phyloP scores from a whole-genome alignment of 176 grass and related monocot genomes.

The Calamus simplicifolius region DNA sequence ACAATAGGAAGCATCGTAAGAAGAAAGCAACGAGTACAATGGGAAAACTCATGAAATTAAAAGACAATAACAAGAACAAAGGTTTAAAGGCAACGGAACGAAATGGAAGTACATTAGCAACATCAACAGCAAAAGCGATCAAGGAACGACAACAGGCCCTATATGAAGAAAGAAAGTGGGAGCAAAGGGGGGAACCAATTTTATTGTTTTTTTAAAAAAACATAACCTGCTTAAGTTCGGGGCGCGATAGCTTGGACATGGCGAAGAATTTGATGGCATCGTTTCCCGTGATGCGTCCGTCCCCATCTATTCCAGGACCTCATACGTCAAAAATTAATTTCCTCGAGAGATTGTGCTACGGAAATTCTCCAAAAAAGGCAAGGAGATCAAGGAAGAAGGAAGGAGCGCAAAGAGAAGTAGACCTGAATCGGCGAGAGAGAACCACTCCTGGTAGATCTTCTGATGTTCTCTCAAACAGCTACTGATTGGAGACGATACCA shows the following conservation, averaged over 20 bases:
- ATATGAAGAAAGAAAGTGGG: too few relatives aligned
- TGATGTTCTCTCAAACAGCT: slow-evolving; percentile 64
- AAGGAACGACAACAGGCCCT: too few relatives aligned
- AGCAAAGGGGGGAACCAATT: too few relatives aligned
- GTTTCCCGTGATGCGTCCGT: slow-evolving; percentile 88
- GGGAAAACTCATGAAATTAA: too few relatives aligned
- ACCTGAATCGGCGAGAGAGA: slow-evolving; percentile 87
- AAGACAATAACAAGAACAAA: too few relatives aligned
- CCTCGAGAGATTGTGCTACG: background rate
- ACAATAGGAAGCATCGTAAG: too few relatives aligned
- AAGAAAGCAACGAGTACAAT: too few relatives aligned
- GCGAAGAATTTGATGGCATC: slow-evolving; percentile 88
- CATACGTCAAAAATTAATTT: background rate
- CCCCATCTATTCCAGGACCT: slow-evolving; percentile 36
- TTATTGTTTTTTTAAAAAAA: background rate
- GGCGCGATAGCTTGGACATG: slow-evolving; percentile 70
- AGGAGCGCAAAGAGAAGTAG: background rate
- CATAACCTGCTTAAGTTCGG: slow-evolving; percentile 80
- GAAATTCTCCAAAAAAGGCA: background rate
- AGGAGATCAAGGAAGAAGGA: background rate
- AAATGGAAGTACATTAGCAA: too few relatives aligned
- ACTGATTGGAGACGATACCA: slow-evolving; percentile 43
- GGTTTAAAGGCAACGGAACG: too few relatives aligned
- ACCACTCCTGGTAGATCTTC: slow-evolving; percentile 84
- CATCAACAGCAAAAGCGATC: too few relatives aligned